Base-by-base conservation (phyloP, 495 filamentous ascomycete species). In the Penicillium verhagenii region DNA sequence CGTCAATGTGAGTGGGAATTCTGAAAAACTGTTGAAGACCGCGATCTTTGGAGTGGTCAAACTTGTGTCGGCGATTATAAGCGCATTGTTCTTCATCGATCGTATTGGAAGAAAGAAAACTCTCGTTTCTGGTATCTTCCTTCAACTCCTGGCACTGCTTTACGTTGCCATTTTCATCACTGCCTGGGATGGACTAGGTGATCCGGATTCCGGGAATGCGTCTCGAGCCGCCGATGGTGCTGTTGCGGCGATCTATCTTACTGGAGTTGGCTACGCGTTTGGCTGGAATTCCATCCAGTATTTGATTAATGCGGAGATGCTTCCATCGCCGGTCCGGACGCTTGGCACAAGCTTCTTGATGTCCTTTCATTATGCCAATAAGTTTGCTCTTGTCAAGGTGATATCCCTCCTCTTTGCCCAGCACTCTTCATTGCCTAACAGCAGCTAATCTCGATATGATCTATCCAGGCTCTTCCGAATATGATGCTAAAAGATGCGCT, bases 301-400 rank as follows among this genome's bases (percentile, higher is more conserved):
- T 25, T 77, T 91, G 4, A 74, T 90, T 43, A 88, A 84, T 39
- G 81, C 85, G 0, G 88, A 91, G 63, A 77, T 91, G 19, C 90
- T 87, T 68, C 87, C 87, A 1, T 70, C 87, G 23, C 65, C 71
- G 4, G 73, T 76, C 51, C 72, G 72, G 13, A 70, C 72, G 10
- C 56, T 75, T 18, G 63, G 64, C 3, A 74, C 71, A 0, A 70
- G 66, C 23, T 46, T 67, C 25, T 60, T 70, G 5, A 75, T 75
- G 72, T 72, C 67, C 3, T 75, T 88, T 47, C 85, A 90, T 60
- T 88, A 86, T 64, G 84, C 73, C 23, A 86, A 86, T 56, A 84
- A 88, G 66, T 88, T 88, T 56, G 85, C 40, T 7, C 40, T 43
- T 21, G 40, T 43, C 19, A 43, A 43, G 40, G 40, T 43, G 14